Percentiles rank a stretch among this genome's conserved stretches.
phyloP scores from a whole-genome alignment of 1,284 basidiomycete genomes.

The Cerrena zonata region DNA sequence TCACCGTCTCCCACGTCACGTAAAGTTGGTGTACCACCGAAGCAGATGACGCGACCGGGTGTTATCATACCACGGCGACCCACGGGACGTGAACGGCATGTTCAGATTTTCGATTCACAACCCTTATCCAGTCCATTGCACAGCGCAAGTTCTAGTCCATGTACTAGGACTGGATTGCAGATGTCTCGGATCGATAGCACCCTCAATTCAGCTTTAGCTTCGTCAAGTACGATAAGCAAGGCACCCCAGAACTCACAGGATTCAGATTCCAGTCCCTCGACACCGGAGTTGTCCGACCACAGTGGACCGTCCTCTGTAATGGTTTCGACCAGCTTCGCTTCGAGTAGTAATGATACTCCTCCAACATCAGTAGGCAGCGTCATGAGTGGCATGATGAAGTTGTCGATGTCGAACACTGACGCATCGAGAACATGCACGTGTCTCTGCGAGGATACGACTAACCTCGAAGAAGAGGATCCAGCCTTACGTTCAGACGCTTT shows the following conservation, averaged over 20 bases:
- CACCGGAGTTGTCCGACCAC: slow-evolving; percentile 20
- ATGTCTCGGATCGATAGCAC: slow-evolving; percentile 26
- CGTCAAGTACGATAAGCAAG: not conserved
- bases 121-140: slow-evolving; percentile 48
- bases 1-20: slow-evolving; percentile 65
- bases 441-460: slow-evolving; percentile 5
- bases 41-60: slow-evolving; percentile 47
- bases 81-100: slow-evolving; percentile 50
- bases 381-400: slow-evolving; percentile 19
- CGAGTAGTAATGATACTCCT: slow-evolving; percentile 24
- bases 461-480: not conserved
- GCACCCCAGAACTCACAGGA: not conserved
- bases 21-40: slow-evolving; percentile 63
- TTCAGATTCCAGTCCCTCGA: slow-evolving; percentile 5
- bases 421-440: slow-evolving; percentile 11
- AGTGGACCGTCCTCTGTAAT: slow-evolving; percentile 21
- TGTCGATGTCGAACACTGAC: slow-evolving; percentile 17
- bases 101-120: slow-evolving; percentile 75
- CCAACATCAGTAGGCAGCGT: slow-evolving; percentile 31
- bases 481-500: slow-evolving; percentile 5
- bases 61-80: slow-evolving; percentile 52
- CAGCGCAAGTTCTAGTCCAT: slow-evolving; percentile 41
- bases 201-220: slow-evolving; percentile 4
- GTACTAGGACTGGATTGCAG: slow-evolving; percentile 27
- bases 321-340: slow-evolving; percentile 22